Conservation (phyloP, 1,284 basidiomycete genomes). For the Ganoderma meredithae region DNA sequence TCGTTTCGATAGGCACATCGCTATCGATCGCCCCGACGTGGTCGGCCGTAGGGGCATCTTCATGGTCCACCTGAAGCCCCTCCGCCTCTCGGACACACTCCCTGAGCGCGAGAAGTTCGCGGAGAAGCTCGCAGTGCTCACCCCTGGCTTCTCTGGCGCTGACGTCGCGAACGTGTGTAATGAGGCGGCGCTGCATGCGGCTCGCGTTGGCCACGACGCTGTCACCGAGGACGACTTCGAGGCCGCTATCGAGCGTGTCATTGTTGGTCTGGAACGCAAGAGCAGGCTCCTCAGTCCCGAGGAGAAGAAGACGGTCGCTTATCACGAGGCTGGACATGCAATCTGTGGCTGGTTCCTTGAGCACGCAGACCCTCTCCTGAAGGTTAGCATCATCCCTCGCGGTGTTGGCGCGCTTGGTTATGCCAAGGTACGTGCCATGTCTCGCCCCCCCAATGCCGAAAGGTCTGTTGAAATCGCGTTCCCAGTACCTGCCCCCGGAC, state of each 20-base stretch:
- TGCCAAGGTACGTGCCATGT: conserved; percentile 73
- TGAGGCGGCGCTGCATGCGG: conserved; percentile 96
- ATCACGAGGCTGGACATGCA: conserved; percentile 99
- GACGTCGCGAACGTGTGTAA: conserved; percentile 99
- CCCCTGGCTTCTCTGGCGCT: conserved; percentile 97
- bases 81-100: conserved; percentile 73
- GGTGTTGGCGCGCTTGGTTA: conserved; percentile 97
- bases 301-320: conserved; percentile 99
- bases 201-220: conserved; percentile 81
- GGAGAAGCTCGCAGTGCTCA: conserved; percentile 94
- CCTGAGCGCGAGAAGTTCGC: conserved; percentile 71
- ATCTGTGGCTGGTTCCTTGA: conserved; percentile 99
- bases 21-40: conserved; percentile 96
- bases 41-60: conserved; percentile 95
- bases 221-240: conserved; percentile 93
- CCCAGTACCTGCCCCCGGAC: conserved; percentile 92
- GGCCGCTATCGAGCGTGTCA: conserved; percentile 97
- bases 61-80: conserved; percentile 89
- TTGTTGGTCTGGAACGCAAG: conserved; percentile 97
- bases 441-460: neutral
- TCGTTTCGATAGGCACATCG: conserved; percentile 97
- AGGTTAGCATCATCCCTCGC: conserved; percentile 98
- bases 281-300: conserved; percentile 91
- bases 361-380: conserved; percentile 95
- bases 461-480: neutral